phyloP scores from a whole-genome alignment of 2,329 filamentous ascomycete genomes.

The Calonectria pauciramosa region DNA sequence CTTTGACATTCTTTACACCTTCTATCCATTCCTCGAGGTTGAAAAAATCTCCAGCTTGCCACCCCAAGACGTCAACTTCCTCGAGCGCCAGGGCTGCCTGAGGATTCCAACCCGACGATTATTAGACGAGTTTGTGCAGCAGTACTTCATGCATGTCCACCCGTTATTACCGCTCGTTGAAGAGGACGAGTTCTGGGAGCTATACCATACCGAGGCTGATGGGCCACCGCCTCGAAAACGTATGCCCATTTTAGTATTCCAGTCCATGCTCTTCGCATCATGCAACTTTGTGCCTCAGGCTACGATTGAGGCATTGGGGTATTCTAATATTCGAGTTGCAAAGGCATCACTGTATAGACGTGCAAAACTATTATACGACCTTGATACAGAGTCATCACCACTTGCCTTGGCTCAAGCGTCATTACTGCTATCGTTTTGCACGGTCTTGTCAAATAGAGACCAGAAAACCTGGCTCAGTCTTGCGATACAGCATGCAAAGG shows the following conservation, averaged over 20 bases:
- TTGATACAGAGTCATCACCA: conserved; percentile 11
- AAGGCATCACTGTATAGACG: neutral
- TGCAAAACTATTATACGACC: conserved; percentile 12
- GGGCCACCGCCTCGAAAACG: neutral
- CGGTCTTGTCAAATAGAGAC: conserved; percentile 13
- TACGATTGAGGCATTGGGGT: conserved; percentile 1
- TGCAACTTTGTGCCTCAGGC: conserved; percentile 20
- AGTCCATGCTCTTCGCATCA: conserved; percentile 19
- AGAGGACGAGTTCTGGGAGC: conserved; percentile 53
- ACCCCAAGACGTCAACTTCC: conserved; percentile 61
- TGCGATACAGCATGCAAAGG: conserved; percentile 21
- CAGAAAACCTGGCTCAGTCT: conserved; percentile 12
- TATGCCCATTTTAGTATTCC: conserved; percentile 19
- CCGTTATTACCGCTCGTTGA: conserved; percentile 59
- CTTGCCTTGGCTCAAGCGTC: conserved; percentile 8
- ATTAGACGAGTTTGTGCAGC: conserved; percentile 61
- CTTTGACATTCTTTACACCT: conserved; percentile 53
- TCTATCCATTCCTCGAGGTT: conserved; percentile 59
- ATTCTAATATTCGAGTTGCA: conserved; percentile 4
- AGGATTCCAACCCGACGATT: conserved; percentile 56
- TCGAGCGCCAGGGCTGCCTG: conserved; percentile 61
- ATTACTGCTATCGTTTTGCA: conserved; percentile 13
- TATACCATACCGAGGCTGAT: conserved; percentile 4
- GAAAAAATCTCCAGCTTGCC: conserved; percentile 51
- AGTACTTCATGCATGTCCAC: conserved; percentile 63